Evolutionary conservation across 306 rosid genomes (phyloP).

Genomic region (Gleditsia sinensis): DNA sequence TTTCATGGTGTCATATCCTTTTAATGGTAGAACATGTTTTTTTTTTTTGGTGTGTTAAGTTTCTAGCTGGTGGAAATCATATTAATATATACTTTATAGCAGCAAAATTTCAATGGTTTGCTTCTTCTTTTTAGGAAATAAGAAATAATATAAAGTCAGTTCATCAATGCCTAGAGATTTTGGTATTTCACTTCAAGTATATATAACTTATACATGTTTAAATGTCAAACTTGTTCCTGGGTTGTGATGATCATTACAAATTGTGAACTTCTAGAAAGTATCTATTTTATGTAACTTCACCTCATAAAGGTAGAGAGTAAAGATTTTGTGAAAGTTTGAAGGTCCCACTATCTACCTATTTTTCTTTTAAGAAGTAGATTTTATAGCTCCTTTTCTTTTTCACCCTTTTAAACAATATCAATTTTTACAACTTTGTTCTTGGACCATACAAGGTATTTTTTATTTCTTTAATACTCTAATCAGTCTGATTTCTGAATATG

Average conservation of each 20-base stretch:
- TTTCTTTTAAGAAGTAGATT: neutral
- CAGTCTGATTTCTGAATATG: neutral
- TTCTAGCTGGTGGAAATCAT: constrained; percentile 24
- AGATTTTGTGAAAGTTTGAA: constrained; percentile 12
- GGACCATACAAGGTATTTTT: neutral
- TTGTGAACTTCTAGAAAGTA: constrained; percentile 7
- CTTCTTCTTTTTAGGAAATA: constrained; percentile 4
- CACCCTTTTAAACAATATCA: neutral
- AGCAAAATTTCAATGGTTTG: neutral
- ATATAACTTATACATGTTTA: neutral
- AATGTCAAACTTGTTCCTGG: neutral
- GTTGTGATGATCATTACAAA: neutral
- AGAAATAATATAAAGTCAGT: constrained; percentile 17
- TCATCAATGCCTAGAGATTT: constrained; percentile 9
- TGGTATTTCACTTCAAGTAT: constrained; percentile 7
- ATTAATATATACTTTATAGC: constrained; percentile 4
- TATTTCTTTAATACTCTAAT: neutral
- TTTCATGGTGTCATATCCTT: neutral
- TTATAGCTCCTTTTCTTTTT: neutral
- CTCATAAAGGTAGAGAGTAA: neutral
- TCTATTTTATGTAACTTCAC: constrained; percentile 11
- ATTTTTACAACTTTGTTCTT: constrained; percentile 1
- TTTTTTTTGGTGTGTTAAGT: neutral
- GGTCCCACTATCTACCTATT: neutral
- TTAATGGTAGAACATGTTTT: neutral